Conservation (phyloP, 192 early-diverging fungal genomes). For the Coemansia sp. region DNA sequence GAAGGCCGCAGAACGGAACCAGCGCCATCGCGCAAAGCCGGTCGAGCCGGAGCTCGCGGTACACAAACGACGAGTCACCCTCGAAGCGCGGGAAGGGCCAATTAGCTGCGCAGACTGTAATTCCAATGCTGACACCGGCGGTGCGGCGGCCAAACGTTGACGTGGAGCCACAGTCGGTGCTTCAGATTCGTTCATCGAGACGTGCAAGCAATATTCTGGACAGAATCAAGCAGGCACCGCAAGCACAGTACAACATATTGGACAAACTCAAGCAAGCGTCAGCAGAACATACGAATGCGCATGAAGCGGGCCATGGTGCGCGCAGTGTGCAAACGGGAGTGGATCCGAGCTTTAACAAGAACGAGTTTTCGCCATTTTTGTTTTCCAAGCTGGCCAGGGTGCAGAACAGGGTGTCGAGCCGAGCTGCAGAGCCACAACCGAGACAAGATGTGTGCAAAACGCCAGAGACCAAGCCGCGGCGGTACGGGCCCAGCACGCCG, state of each 20-base stretch:
- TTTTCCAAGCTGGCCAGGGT: constrained; percentile 19
- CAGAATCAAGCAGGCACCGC: constrained; percentile 22
- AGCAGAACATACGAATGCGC: no score
- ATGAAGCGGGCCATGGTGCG: not conserved
- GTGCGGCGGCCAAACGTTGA: not conserved
- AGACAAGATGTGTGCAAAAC: constrained; percentile 8
- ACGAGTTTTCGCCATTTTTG: constrained; percentile 28
- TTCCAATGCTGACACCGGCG: constrained; percentile 17
- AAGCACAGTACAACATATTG: not conserved
- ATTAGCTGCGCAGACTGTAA: not conserved
- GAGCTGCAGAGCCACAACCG: not conserved
- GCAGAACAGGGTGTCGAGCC: not conserved
- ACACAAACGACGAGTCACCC: constrained; percentile 27
- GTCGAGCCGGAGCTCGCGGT: constrained; percentile 10
- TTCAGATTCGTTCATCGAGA: constrained; percentile 20
- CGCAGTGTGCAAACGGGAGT: constrained; percentile 11
- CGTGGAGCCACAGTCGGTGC: constrained; percentile 23
- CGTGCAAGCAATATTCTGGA: constrained; percentile 30
- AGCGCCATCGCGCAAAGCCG: not conserved
- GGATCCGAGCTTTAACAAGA: constrained; percentile 21
- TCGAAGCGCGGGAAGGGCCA: constrained; percentile 28
- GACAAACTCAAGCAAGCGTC: no score
- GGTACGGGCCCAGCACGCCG: constrained; percentile 13
- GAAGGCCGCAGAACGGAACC: constrained; percentile 5
- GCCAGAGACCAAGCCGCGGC: constrained; percentile 16